Evolutionary conservation across 2,329 filamentous ascomycete genomes (phyloP).

Genomic region (Fusarium camptoceras): DNA sequence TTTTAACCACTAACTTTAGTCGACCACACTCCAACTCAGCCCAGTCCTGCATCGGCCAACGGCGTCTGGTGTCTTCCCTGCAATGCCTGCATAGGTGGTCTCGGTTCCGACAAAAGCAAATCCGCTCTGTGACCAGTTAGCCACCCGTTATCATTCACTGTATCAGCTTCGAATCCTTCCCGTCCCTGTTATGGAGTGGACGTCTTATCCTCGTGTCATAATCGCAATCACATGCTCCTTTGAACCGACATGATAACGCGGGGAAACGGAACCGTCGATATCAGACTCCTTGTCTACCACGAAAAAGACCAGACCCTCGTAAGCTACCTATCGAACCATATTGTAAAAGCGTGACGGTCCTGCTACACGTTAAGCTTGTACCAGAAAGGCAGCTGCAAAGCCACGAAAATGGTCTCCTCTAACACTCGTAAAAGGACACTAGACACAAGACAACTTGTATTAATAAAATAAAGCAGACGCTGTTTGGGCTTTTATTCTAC

Average conservation of each 20-base stretch:
- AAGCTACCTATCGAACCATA: conserved; percentile 30
- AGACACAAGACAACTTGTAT: background rate
- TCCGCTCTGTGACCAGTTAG: background rate
- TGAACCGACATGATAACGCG: conserved; percentile 8
- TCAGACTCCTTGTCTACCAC: conserved; percentile 14
- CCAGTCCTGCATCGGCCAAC: conserved; percentile 14
- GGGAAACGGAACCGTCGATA: conserved; percentile 30
- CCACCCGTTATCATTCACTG: conserved; percentile 4
- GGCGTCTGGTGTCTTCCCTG: conserved; percentile 13
- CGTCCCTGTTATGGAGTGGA: background rate
- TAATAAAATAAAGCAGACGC: background rate
- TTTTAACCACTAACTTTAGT: conserved; percentile 28
- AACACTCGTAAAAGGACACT: background rate
- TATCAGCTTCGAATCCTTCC: conserved; percentile 9
- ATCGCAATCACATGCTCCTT: conserved; percentile 17
- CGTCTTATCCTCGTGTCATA: conserved; percentile 14
- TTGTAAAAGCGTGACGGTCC: conserved; percentile 8
- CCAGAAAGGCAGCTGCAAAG: conserved; percentile 32
- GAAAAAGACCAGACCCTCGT: background rate
- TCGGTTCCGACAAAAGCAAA: conserved; percentile 25
- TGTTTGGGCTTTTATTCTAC: conserved; percentile 3
- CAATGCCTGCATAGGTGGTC: conserved; percentile 3
- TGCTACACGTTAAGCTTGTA: conserved; percentile 16
- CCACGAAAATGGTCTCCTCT: conserved; percentile 10
- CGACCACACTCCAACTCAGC: conserved; percentile 23